A percentile compares a stretch with the other conserved stretches of the same genome.
These are phyloP conservation scores for Cardamine resedifolia DNA, from an alignment of 345 rosid species.

Conservation along the genomic window DNA sequence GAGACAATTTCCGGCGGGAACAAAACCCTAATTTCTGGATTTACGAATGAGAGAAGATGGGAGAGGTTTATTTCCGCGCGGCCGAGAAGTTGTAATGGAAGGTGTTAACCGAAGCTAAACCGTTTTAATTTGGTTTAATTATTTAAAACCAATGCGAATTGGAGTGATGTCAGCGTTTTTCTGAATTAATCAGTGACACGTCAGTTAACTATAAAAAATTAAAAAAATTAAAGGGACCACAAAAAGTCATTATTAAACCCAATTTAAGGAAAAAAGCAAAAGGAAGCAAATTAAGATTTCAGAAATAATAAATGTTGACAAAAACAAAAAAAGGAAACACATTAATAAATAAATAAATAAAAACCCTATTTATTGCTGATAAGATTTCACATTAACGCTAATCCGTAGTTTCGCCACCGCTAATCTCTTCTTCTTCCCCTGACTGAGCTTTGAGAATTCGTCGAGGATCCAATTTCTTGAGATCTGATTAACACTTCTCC, in stretches of 20 bases:
- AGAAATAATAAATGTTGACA: too few species aligned
- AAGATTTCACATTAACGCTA: background rate
- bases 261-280: background rate
- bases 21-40: slow-evolving; percentile 22
- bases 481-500: background rate
- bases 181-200: background rate
- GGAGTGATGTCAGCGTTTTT: background rate
- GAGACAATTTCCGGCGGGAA: slow-evolving; percentile 23
- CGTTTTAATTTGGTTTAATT: background rate
- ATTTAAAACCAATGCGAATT: background rate
- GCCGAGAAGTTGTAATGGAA: background rate
- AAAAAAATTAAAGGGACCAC: background rate
- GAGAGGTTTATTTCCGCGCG: background rate
- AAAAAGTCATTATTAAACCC: background rate
- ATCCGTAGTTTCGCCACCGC: background rate
- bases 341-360: background rate
- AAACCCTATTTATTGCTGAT: background rate
- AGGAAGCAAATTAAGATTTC: too few species aligned
- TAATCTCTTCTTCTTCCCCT: slow-evolving; percentile 13
- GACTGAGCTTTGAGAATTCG: background rate
- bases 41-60: background rate
- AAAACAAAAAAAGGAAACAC: too few species aligned
- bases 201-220: background rate
- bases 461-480: background rate
- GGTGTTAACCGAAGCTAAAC: slow-evolving; percentile 7